Evolutionary conservation across 345 rosid species (phyloP), one percentile per base, ranked within the genome.

Genomic region (Eucalyptus sp.): DNA sequence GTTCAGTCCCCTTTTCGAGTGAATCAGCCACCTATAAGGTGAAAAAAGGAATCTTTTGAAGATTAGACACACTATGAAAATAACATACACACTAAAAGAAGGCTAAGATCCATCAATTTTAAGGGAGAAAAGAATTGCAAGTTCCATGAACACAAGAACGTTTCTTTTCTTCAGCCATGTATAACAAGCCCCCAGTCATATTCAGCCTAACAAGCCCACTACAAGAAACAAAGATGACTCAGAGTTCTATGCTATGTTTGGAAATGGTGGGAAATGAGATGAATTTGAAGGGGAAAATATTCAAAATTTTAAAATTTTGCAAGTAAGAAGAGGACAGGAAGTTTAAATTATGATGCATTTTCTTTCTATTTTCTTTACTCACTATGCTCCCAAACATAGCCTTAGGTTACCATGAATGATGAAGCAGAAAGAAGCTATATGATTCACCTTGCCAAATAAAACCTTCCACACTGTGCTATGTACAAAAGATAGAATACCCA

Each of bases 381-480:
- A 60, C 2, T 50, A 51, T 64, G 31, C 25, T 88, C 76, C 50
- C 43, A 6, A 46, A 86, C 46, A 90, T 27, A 33, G 71, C 58
- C 87, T 25, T 33, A 88, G 52, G 33, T 54, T 86, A 60, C 62
- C 31, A 14, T 50, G 86, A 54, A 66, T 25, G 85, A 50, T 51
- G 49, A 48, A 84, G 37, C 43, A 89, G 31, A 71, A 7, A 49
- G 11, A 27, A 58, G 56, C 46, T n/a, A 18, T 48, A 83, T 84
- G 46, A 64, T 89, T 60, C 89, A 95, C 99, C 94, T 97, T 98
- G 89, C 99, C 99, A 92, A 97, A 98, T 90, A 98, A 93, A 50
- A 95, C 99, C 92, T 98, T 98, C 99, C 99, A 98, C 76, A 98
- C 99, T 0, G 99, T 97, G 93, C 97, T 98, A 92, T 97, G 99